Conservation (phyloP, 306 rosid species). For the Carpinus fangiana region DNA sequence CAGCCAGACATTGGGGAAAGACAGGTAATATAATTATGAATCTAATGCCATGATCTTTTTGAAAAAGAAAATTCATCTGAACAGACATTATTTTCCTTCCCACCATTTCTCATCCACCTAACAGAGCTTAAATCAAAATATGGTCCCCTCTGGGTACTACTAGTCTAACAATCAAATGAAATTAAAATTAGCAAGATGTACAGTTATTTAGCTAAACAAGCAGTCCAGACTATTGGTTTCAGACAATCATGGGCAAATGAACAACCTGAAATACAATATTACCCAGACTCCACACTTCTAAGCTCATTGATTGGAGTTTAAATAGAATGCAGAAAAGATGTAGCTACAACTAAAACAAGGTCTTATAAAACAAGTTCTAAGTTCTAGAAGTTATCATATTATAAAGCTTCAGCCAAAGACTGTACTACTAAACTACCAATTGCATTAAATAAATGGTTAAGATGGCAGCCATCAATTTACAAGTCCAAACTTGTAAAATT, state of each 20-base stretch:
- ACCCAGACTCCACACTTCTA: not conserved
- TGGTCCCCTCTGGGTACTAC: not conserved
- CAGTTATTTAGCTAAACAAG: not conserved
- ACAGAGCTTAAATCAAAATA: not conserved
- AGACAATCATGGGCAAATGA: not conserved
- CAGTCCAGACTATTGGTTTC: not conserved
- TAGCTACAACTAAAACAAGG: too few species aligned
- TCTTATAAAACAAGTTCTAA: too few species aligned
- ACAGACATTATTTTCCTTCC: not conserved
- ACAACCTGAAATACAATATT: not conserved
- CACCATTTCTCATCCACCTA: not conserved
- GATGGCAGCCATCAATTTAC: not conserved
- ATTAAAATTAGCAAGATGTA: not conserved
- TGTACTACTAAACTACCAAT: not conserved
- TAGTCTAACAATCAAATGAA: not conserved
- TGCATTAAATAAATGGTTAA: not conserved
- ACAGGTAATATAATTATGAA: not conserved
- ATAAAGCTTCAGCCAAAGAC: not conserved
- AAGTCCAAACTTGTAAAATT: not conserved
- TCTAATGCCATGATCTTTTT: not conserved
- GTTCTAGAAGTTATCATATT: too few species aligned
- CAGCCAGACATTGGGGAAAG: not conserved
- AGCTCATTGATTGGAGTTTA: not conserved
- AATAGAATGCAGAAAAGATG: not conserved
- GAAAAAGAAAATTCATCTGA: not conserved